Percentiles rank a stretch among this genome's conserved stretches.
Conservation (phyloP, 2,329 filamentous ascomycete genomes). For the Talaromyces marneffei region DNA sequence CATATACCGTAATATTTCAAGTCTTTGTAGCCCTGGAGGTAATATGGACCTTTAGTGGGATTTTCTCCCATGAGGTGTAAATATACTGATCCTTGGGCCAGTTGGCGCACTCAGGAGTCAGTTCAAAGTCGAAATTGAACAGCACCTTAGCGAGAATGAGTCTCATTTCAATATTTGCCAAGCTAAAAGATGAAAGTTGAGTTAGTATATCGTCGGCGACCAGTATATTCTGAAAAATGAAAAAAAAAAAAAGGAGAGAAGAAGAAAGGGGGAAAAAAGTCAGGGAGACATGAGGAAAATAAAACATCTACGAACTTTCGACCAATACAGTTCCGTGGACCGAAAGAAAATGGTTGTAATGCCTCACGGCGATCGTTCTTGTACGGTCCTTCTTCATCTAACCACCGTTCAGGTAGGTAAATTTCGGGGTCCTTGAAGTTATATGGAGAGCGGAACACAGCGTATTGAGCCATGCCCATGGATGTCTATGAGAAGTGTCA, state of each 20-base stretch:
- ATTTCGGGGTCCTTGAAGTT: constrained; percentile 43
- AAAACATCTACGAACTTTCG: constrained; percentile 37
- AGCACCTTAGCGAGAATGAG: constrained; percentile 45
- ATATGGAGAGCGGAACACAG: constrained; percentile 40
- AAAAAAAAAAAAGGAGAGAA: too few species aligned
- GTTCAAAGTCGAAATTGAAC: constrained; percentile 46
- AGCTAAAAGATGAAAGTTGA: constrained; percentile 22
- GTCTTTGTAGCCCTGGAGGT: background rate
- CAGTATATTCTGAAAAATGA: too few species aligned
- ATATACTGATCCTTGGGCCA: constrained; percentile 38
- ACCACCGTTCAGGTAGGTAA: constrained; percentile 45
- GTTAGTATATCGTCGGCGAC: background rate
- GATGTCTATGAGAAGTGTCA: background rate
- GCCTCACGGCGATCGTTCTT: constrained; percentile 39
- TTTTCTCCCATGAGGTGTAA: constrained; percentile 41
- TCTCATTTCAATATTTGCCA: constrained; percentile 50
- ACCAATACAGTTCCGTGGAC: constrained; percentile 49
- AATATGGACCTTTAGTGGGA: constrained; percentile 36
- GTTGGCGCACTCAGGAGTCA: constrained; percentile 31
- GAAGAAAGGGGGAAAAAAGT: too few species aligned
- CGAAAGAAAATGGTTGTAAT: constrained; percentile 46
- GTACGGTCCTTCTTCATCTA: constrained; percentile 28
- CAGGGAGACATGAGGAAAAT: too few species aligned
- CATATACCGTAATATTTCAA: background rate
- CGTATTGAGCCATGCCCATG: constrained; percentile 40